Evolutionary conservation across 164 flowering plant species (phyloP), one percentile per base, ranked within the genome.

Genomic region (Magnolia sinica): DNA sequence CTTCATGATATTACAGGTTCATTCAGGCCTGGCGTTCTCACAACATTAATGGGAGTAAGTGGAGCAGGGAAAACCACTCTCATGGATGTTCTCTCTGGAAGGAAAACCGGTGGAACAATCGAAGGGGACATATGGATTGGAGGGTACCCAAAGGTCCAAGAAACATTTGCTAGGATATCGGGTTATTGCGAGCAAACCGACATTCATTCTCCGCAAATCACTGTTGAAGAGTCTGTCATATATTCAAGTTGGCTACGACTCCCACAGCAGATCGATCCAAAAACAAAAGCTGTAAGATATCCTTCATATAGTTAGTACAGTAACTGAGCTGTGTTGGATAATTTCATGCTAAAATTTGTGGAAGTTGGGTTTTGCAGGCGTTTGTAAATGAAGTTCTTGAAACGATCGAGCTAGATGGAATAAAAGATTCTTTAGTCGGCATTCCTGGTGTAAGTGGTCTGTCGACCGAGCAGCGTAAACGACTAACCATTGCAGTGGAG

Each of bases 11-110:
- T 92, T 49, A 90, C 92, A 0, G 95, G 95, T 11, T 78, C 91
- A 71, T 89, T 90, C 29, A 84, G 88, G 78, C 96, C 98, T 72
- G 95, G 98, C 37, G 82, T 91, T 78, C 90, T 93, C 63, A 89
- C 96, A 68, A 96, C 98, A 72, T 76, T 93, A 75, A 89, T 93
- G 94, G 96, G 96, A 75, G 91, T 88, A n/a, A 91, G 91, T 83
- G 95, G 95, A 76, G 95, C 94, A 73, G 97, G 96, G 64, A 91
- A 92, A 82, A 90, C 95, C 31, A 94, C 98, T 70, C 89, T 92
- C 64, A 79, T 94, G 77, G 98, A 94, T 82, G 97, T 91, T 72
- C 91, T 92, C 64, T 79, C 92, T 50, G 98, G 98, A 79, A 87
- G 98, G 76, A 92, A 93, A 84, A 91, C 93, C 50, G 83, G 86